Base-by-base conservation (phyloP, 2,329 filamentous ascomycete genomes). In the Penicillium carneum region DNA sequence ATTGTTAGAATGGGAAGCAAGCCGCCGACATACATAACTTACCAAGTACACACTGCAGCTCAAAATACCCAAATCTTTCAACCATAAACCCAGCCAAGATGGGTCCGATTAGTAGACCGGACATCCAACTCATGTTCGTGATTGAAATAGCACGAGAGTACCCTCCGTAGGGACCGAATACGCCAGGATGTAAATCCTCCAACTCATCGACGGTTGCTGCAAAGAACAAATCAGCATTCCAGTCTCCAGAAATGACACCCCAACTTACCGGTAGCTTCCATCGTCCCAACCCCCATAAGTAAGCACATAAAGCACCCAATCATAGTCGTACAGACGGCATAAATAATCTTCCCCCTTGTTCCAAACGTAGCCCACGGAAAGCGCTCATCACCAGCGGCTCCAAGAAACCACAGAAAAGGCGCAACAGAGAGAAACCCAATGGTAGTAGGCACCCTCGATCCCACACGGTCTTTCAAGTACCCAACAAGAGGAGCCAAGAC, bases 121-220 rank as follows among this genome's bases (percentile, higher is more conserved):
- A 50, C 54, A 63, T 66, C 64, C 66, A 72, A 20, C 50, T 67
- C 58, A 71, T 64, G 38, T 61, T 69, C 12, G 62, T 63, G 18
- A 71, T 20, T 1, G 70, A 63, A 16, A 71, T 43, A 7, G 67
- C 65, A 3, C 68, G 64, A 4, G 70, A 69, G 48, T 68, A 71
- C 11, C 69, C 69, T 7, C 69, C 68, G 34, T 65, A 58, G 1
- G 61, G 47, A 7, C 70, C 70, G 14, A 71, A 71, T 31, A 66
- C 63, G 0, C 70, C 69, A 0, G 69, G 70, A 14, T 62, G 10
- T 0, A 48, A 12, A 0, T 33, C 33, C n/a, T 71, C 64, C 0
- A 72, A 41, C 6, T 47, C 39, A 45, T 66, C 61, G n/a, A 66
- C 49, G 4, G 62, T 62, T 39, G 60, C 65, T 67, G 20, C 14